Percentiles rank a stretch among this genome's conserved stretches.
Evolutionary conservation across 1,284 basidiomycete genomes (phyloP).

Genomic region (Stygiomarasmius scandens): DNA sequence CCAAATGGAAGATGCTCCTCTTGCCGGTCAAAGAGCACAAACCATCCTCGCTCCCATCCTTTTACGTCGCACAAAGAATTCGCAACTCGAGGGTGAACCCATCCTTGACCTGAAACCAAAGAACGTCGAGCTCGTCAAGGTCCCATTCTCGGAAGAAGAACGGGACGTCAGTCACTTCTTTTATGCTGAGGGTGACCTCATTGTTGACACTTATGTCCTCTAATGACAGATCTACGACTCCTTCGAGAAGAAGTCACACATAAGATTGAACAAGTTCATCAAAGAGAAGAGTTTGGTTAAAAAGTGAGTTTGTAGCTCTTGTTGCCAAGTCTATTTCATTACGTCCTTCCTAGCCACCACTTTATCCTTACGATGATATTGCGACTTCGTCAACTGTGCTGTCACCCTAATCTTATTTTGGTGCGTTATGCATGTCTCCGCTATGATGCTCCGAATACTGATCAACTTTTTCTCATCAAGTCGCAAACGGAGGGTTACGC

Average conservation of each 20-base stretch:
- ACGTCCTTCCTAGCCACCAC: constrained; percentile 40
- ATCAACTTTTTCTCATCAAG: constrained; percentile 31
- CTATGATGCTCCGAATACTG: too few relatives aligned
- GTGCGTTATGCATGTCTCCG: too few relatives aligned
- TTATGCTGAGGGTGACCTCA: neutral
- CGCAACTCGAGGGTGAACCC: constrained; percentile 59
- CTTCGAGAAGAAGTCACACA: constrained; percentile 57
- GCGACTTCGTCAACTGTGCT: constrained; percentile 67
- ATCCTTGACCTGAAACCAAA: constrained; percentile 62
- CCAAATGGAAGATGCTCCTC: constrained; percentile 54
- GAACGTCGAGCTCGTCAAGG: constrained; percentile 56
- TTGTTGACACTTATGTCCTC: neutral
- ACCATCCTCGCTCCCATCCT: constrained; percentile 61
- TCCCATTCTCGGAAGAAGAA: constrained; percentile 64
- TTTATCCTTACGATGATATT: constrained; percentile 63
- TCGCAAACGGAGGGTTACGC: constrained; percentile 45
- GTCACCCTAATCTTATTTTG: constrained; percentile 65
- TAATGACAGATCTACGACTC: constrained; percentile 55
- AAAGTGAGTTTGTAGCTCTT: too few relatives aligned
- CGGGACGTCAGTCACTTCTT: constrained; percentile 46
- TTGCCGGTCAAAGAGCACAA: constrained; percentile 61
- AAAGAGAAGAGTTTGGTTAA: constrained; percentile 58
- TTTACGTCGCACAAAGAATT: constrained; percentile 64
- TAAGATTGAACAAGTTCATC: constrained; percentile 61
- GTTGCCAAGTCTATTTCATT: too few relatives aligned